Conservation (phyloP, 2,329 filamentous ascomycete genomes). For the Dactylella cylindrospora region DNA sequence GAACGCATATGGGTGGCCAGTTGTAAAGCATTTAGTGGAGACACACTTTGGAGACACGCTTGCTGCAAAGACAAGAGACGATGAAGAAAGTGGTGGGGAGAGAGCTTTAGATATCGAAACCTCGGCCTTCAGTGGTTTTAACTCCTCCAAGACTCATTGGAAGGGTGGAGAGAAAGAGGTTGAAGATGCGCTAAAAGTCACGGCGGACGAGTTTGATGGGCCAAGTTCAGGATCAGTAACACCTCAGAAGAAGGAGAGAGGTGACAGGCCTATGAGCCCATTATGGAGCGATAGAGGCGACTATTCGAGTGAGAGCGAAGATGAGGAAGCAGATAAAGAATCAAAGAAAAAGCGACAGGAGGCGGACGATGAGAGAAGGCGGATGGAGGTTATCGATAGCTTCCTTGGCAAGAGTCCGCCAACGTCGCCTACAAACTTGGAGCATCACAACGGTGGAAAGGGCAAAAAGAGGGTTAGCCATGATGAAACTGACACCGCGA, state of each 20-base stretch:
- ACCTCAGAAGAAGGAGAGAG: not conserved
- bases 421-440: too few relatives aligned
- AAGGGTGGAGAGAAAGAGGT: conserved; percentile 35
- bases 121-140: not conserved
- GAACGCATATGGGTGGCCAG: conserved; percentile 97
- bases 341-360: conserved; percentile 21
- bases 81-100: conserved; percentile 33
- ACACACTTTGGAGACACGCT: conserved; percentile 81
- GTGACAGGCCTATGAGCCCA: conserved; percentile 36
- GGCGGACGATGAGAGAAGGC: conserved; percentile 19
- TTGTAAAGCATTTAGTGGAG: conserved; percentile 90
- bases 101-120: conserved; percentile 29
- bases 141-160: conserved; percentile 2
- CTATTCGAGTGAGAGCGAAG: conserved; percentile 27
- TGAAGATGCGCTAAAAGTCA: conserved; percentile 24
- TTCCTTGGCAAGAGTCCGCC: conserved; percentile 17
- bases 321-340: conserved; percentile 21
- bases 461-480: conserved; percentile 4
- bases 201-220: conserved; percentile 17
- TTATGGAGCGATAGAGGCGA: conserved; percentile 37
- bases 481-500: conserved; percentile 22
- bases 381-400: conserved; percentile 40
- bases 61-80: conserved; percentile 24
- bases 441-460: conserved; percentile 2
- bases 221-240: conserved; percentile 19